These are phyloP conservation scores for Sporothrix brasiliensis DNA, from an alignment of 2,329 filamentous ascomycete genomes.

Conservation along the genomic window DNA sequence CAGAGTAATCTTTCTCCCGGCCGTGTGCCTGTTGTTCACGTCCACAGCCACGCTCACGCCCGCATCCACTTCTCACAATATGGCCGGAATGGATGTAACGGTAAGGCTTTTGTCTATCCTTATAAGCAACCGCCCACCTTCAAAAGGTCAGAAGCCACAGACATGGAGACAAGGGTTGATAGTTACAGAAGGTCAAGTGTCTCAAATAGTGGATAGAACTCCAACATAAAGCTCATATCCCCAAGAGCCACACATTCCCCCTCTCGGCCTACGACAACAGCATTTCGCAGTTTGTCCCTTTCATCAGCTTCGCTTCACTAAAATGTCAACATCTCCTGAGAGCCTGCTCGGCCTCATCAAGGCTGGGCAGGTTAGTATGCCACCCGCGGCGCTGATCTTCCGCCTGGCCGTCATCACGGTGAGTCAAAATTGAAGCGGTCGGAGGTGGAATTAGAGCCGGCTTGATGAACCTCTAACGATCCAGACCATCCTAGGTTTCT, in stretches of 20 bases:
- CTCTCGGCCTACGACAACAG: not conserved
- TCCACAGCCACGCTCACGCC: not conserved
- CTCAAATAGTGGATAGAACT: no score
- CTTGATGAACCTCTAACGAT: not conserved
- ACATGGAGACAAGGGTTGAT: not conserved
- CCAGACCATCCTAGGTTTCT: constrained; percentile 10
- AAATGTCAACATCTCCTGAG: constrained; percentile 3
- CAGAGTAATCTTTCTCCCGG: not conserved
- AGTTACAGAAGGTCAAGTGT: not conserved
- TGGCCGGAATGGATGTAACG: not conserved
- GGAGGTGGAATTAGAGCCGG: not conserved
- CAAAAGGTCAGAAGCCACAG: not conserved
- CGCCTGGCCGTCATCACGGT: constrained; percentile 12
- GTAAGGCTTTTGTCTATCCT: not conserved
- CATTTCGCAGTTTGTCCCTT: not conserved
- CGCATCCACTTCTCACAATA: not conserved
- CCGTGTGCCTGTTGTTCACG: not conserved
- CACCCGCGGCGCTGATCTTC: not conserved
- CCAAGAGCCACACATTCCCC: not conserved
- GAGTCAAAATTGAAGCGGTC: not conserved
- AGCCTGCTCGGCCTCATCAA: not conserved
- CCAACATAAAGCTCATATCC: no score
- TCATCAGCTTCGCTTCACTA: not conserved
- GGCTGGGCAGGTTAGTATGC: not conserved
- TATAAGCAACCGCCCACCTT: not conserved